These are phyloP conservation scores for Calocybe indica DNA, from an alignment of 768 basidiomycete genomes.

Conservation along the genomic window DNA sequence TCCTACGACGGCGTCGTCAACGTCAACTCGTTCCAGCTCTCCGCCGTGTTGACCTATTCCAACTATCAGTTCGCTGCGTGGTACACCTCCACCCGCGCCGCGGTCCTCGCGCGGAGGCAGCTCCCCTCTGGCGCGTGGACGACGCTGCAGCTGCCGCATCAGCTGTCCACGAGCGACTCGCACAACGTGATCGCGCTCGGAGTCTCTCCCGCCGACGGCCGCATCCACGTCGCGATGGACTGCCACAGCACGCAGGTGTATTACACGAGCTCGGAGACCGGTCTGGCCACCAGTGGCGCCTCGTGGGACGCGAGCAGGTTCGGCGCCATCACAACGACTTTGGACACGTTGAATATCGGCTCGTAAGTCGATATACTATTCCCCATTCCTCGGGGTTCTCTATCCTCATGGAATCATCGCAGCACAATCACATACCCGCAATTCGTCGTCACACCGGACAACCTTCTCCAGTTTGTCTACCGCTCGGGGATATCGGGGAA, in stretches of 20 bases:
- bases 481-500: conserved; percentile 42
- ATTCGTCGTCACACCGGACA: conserved; percentile 40
- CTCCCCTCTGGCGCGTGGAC: conserved; percentile 36
- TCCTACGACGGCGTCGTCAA: conserved; percentile 43
- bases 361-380: conserved; percentile 24
- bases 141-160: conserved; percentile 36
- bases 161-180: conserved; percentile 33
- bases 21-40: conserved; percentile 41
- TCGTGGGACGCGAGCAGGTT: conserved; percentile 39
- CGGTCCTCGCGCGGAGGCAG: conserved; percentile 32
- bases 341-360: conserved; percentile 36
- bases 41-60: conserved; percentile 31
- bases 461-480: conserved; percentile 42
- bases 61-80: conserved; percentile 39
- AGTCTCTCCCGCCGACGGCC: conserved; percentile 38
- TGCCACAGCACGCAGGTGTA: conserved; percentile 37
- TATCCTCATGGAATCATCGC: background rate
- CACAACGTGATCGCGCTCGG: conserved; percentile 41
- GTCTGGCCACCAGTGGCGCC: conserved; percentile 32
- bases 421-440: conserved; percentile 42
- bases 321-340: conserved; percentile 30
- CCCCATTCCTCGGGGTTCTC: background rate
- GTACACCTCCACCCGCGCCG: conserved; percentile 36
- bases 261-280: conserved; percentile 36
- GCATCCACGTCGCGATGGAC: conserved; percentile 42